Conservation (phyloP, 495 filamentous ascomycete species). For the Hypoxylon rickii region DNA sequence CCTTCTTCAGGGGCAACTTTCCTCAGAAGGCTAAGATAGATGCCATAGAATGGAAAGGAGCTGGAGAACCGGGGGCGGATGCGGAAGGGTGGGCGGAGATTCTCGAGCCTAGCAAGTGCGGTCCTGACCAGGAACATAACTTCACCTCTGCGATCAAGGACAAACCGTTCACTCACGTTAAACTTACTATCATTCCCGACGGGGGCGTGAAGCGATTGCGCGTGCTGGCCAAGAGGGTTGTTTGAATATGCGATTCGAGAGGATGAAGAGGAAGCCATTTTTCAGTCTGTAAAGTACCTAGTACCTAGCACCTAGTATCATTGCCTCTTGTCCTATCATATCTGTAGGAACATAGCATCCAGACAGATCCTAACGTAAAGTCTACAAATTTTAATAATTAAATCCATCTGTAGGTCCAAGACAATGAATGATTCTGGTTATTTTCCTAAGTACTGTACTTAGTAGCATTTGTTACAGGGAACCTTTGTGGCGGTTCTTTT, state of each 20-base stretch:
- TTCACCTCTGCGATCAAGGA: conserved; percentile 60
- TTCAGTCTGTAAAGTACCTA: neutral
- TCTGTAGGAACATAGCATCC: no score
- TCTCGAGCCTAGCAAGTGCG: conserved; percentile 67
- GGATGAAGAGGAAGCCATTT: neutral
- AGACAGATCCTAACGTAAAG: no score
- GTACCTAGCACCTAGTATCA: neutral
- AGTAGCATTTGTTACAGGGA: no score
- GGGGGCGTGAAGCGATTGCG: conserved; percentile 88
- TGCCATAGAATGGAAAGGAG: conserved; percentile 59
- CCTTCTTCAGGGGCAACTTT: conserved; percentile 89
- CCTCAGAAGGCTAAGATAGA: conserved; percentile 77
- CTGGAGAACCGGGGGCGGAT: conserved; percentile 60
- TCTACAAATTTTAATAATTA: no score
- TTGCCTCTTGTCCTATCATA: no score
- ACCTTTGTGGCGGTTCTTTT: conserved; percentile 28
- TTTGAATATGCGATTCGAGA: conserved; percentile 29
- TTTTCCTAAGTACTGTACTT: no score
- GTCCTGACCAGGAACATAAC: conserved; percentile 82
- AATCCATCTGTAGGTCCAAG: no score
- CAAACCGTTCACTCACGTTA: conserved; percentile 74
- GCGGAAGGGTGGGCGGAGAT: conserved; percentile 73
- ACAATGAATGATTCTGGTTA: no score
- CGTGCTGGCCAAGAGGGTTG: conserved; percentile 70
- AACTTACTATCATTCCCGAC: conserved; percentile 89